Evolutionary conservation across 805 yeast species (phyloP).

Genomic region (Wickerhamiella bombiphila): DNA sequence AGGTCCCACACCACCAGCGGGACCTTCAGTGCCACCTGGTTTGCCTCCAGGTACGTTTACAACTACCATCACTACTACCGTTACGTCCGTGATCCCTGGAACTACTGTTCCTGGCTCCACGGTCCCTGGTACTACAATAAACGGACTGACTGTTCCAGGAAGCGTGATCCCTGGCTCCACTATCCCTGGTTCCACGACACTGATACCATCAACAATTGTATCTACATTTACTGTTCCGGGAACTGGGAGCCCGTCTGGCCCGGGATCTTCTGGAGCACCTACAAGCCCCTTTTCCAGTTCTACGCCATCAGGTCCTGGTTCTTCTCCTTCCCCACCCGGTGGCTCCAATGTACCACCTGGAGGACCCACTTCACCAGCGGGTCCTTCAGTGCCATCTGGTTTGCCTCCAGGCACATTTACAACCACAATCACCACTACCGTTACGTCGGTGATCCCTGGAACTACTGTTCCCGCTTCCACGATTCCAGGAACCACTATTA

Average conservation of each 20-base stretch:
- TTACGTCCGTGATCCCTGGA: background rate
- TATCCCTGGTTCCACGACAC: constrained; percentile 10
- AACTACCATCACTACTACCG: background rate
- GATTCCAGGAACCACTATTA: constrained; percentile 4
- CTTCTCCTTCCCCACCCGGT: too few relatives aligned
- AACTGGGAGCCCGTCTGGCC: too few relatives aligned
- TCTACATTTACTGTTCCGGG: too few relatives aligned
- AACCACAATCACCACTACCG: too few relatives aligned
- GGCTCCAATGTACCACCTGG: too few relatives aligned
- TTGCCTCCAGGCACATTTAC: too few relatives aligned
- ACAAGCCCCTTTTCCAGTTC: too few relatives aligned
- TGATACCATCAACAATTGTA: constrained; percentile 3
- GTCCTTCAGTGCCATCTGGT: too few relatives aligned
- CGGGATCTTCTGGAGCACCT: too few relatives aligned
- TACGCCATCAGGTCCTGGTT: too few relatives aligned
- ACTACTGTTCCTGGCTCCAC: background rate
- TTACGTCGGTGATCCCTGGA: background rate
- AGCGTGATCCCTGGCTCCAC: constrained; percentile 11
- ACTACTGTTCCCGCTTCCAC: constrained; percentile 8
- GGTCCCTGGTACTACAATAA: background rate
- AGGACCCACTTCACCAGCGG: too few relatives aligned
- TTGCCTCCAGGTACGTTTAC: background rate
- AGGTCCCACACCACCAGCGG: background rate
- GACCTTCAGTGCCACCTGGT: background rate
- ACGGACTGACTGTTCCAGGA: background rate